Conservation (phyloP, 148 eudicot genomes). For the Rhododendron williamsianum region DNA sequence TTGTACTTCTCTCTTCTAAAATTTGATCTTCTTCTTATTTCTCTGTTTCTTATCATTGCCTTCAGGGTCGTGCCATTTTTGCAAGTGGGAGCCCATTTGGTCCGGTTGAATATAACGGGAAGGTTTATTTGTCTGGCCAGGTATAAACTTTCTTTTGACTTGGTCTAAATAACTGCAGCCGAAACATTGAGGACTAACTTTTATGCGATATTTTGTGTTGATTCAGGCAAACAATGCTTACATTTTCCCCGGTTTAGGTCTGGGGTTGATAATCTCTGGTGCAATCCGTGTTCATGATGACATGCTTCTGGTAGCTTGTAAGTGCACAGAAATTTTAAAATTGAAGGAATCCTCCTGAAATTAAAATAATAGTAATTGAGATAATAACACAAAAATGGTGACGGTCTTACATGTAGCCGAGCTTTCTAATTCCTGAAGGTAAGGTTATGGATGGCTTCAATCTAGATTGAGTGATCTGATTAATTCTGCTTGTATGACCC, state of each 20-base stretch:
- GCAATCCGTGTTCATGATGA: conserved; percentile 98
- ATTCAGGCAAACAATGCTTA: conserved; percentile 92
- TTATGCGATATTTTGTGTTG: neutral
- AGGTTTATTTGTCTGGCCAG: conserved; percentile 75
- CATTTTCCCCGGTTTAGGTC: conserved; percentile 95
- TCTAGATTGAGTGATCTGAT: neutral
- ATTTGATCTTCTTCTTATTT: neutral
- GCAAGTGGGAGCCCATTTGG: conserved; percentile 97
- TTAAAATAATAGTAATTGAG: neutral
- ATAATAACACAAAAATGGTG: neutral
- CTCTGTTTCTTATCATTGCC: conserved; percentile 15
- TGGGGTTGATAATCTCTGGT: conserved; percentile 92
- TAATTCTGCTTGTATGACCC: neutral
- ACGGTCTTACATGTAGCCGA: neutral
- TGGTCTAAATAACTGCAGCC: neutral
- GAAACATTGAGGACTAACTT: conserved; percentile 14
- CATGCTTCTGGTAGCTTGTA: conserved; percentile 97
- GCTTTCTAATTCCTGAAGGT: neutral
- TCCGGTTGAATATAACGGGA: conserved; percentile 70
- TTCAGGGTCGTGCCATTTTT: conserved; percentile 86
- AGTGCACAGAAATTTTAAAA: conserved; percentile 24
- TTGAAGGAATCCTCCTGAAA: neutral
- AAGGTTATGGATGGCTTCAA: neutral
- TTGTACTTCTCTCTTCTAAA: neutral
- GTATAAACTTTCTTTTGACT: conserved; percentile 21